Conservation (phyloP, 129 eudicot species). For the Arctium lappa region DNA sequence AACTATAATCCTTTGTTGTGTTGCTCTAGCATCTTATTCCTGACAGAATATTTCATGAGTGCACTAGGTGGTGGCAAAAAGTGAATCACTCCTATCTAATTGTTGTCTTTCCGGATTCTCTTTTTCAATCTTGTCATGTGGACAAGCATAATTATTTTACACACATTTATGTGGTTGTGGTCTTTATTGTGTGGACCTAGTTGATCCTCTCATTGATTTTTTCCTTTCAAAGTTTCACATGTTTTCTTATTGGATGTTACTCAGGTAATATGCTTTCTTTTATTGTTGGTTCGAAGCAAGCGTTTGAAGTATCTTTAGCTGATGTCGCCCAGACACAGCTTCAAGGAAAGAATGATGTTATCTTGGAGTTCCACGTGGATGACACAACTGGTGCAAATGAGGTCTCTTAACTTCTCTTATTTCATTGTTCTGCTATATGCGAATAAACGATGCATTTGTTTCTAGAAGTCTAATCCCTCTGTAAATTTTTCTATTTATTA, state of each 20-base stretch:
- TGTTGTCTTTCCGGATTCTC: neutral
- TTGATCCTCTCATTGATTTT: neutral
- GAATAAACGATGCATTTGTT: neutral
- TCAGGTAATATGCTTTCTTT: conserved; percentile 87
- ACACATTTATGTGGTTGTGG: neutral
- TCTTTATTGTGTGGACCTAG: neutral
- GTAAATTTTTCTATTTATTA: neutral
- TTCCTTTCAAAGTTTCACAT: neutral
- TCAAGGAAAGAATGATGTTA: conserved; percentile 96
- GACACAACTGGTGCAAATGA: conserved; percentile 98
- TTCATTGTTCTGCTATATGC: neutral
- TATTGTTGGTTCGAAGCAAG: conserved; percentile 82
- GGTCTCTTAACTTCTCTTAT: conserved; percentile 34
- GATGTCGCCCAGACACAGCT: conserved; percentile 93
- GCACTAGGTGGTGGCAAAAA: neutral
- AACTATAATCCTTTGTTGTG: neutral
- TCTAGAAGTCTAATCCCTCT: too few species aligned
- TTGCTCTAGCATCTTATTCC: neutral
- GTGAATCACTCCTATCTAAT: neutral
- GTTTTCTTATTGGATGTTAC: neutral
- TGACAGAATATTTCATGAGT: neutral
- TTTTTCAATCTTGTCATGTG: too few species aligned
- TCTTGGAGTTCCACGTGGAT: conserved; percentile 97
- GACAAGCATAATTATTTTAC: too few species aligned
- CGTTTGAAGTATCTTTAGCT: conserved; percentile 88